These are phyloP conservation scores for Globisporangium nunn DNA, from an alignment of 352 stramenopile species.

Conservation along the genomic window DNA sequence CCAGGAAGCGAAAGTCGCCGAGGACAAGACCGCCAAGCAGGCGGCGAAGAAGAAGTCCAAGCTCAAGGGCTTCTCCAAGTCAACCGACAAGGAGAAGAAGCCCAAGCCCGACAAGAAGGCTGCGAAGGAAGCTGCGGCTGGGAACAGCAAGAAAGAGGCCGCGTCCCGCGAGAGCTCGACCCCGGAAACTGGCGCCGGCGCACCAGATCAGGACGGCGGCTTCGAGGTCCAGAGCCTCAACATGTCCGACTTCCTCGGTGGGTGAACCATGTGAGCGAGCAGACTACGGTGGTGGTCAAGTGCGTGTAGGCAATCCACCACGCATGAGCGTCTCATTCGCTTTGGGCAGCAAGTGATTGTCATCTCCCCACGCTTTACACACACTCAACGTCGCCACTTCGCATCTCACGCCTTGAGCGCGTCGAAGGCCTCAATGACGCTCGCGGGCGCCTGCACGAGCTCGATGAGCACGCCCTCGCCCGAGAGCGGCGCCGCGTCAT, in stretches of 20 bases:
- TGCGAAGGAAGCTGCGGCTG: constrained; percentile 3
- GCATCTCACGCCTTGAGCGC: constrained; percentile 23
- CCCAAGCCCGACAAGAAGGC: constrained; percentile 32
- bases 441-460: constrained; percentile 92
- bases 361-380: neutral
- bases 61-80: constrained; percentile 19
- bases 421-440: constrained; percentile 88
- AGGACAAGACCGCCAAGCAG: constrained; percentile 18
- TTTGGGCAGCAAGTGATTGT: neutral
- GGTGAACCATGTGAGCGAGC: neutral
- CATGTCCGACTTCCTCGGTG: constrained; percentile 64
- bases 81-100: constrained; percentile 7
- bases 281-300: neutral
- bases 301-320: neutral
- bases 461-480: constrained; percentile 96
- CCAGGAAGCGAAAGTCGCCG: constrained; percentile 31
- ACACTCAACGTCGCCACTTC: neutral
- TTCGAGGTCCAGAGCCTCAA: constrained; percentile 75
- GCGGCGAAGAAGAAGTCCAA: constrained; percentile 32
- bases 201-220: constrained; percentile 28
- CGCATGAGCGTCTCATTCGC: neutral
- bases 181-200: constrained; percentile 13
- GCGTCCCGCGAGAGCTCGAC: constrained; percentile 33
- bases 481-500: constrained; percentile 87
- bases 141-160: constrained; percentile 30